Percentiles rank a stretch among this genome's conserved stretches.
phyloP scores from a whole-genome alignment of 2,329 filamentous ascomycete genomes.

The Hypomyces perniciosus region DNA sequence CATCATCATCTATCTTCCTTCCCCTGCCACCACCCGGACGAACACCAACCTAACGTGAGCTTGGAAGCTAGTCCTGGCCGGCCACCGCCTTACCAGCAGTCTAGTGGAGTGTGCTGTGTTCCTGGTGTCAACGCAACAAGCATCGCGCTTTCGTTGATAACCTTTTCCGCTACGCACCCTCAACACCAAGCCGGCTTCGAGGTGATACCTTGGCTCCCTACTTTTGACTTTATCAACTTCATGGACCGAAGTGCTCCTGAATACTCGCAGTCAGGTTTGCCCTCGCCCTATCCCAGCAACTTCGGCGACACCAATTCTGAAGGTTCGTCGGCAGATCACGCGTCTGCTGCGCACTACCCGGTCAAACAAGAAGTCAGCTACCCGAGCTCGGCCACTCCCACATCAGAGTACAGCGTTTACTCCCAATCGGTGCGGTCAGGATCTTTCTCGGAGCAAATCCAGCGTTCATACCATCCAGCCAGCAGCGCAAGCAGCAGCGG shows the following conservation, averaged over 20 bases:
- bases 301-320: slow-evolving; percentile 73
- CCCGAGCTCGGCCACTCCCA: slow-evolving; percentile 73
- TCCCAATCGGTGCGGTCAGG: slow-evolving; percentile 70
- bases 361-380: slow-evolving; percentile 77
- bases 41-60: slow-evolving; percentile 27
- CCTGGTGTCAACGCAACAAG: slow-evolving; percentile 28
- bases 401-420: slow-evolving; percentile 81
- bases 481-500: slow-evolving; percentile 61
- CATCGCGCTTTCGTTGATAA: slow-evolving; percentile 27
- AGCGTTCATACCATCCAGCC: slow-evolving; percentile 76
- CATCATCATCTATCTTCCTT: slow-evolving; percentile 18
- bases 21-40: slow-evolving; percentile 21
- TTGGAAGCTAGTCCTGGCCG: slow-evolving; percentile 28
- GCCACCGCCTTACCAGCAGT: slow-evolving; percentile 23
- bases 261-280: slow-evolving; percentile 86
- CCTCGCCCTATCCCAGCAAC: slow-evolving; percentile 61
- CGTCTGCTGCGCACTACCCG: slow-evolving; percentile 86
- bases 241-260: slow-evolving; percentile 63
- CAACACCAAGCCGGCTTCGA: slow-evolving; percentile 12
- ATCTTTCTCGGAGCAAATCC: slow-evolving; percentile 82
- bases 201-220: slow-evolving; percentile 21
- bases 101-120: slow-evolving; percentile 28
- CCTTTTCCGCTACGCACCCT: slow-evolving; percentile 13
- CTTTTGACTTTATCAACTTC: slow-evolving; percentile 27
- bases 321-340: slow-evolving; percentile 80